phyloP scores from a whole-genome alignment of 2,329 filamentous ascomycete genomes.

The Colletotrichum sp. region DNA sequence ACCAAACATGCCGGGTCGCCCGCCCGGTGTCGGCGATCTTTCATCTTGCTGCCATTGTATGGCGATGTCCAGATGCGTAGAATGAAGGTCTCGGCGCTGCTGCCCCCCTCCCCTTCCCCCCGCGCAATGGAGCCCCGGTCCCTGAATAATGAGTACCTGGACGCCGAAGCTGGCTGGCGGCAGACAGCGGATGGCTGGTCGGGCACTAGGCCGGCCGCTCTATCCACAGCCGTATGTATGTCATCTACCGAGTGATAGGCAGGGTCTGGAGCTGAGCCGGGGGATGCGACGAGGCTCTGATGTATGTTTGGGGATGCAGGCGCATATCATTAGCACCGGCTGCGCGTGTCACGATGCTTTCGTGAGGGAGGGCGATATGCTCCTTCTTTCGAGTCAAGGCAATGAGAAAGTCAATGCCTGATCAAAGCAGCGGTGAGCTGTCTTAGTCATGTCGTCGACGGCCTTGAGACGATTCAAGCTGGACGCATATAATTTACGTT shows the following conservation, averaged over 20 bases:
- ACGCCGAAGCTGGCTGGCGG: neutral
- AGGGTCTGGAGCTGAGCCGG: neutral
- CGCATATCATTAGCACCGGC: neutral
- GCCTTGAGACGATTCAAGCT: neutral
- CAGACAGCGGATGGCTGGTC: neutral
- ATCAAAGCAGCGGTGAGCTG: constrained; percentile 12
- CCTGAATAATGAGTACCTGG: neutral
- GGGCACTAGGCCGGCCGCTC: neutral
- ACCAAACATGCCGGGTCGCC: constrained; percentile 32
- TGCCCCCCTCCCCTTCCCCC: neutral
- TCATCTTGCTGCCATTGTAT: constrained; percentile 17
- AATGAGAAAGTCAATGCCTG: neutral
- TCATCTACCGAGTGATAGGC: constrained; percentile 15
- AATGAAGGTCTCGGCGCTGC: neutral
- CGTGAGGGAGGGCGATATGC: neutral
- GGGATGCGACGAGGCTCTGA: neutral
- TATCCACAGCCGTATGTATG: constrained; percentile 13
- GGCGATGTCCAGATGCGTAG: neutral
- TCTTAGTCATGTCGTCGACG: neutral
- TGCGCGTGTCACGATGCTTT: neutral
- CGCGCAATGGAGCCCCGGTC: neutral
- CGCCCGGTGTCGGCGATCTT: constrained; percentile 27
- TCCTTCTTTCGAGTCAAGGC: neutral
- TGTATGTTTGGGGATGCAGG: neutral
- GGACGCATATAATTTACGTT: neutral